Evolutionary conservation across 2,329 filamentous ascomycete species (phyloP).

Genomic region (Incumbomyces delicatus): DNA sequence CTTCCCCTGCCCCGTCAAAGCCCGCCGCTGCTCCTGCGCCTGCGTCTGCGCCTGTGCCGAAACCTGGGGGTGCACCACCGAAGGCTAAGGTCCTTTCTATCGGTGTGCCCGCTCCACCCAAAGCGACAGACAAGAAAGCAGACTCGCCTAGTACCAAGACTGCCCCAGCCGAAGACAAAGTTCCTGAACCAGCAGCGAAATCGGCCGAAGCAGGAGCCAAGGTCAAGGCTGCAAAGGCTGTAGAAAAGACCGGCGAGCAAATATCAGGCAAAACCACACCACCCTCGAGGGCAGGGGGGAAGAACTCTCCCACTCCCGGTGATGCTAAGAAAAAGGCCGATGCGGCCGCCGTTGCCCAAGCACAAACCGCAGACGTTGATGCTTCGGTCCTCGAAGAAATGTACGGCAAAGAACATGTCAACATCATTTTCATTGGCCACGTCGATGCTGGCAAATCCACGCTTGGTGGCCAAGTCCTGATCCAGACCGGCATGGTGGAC

Average conservation of each 20-base stretch:
- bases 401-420: constrained; percentile 79
- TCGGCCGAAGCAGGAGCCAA: constrained; percentile 60
- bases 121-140: constrained; percentile 29
- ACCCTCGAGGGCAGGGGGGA: constrained; percentile 71
- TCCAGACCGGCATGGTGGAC: constrained; percentile 96
- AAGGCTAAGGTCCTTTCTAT: constrained; percentile 66
- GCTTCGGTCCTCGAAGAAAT: constrained; percentile 84
- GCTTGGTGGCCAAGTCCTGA: constrained; percentile 84
- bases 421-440: constrained; percentile 96
- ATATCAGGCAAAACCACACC: constrained; percentile 61
- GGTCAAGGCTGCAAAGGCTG: constrained; percentile 75
- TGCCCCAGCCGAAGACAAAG: constrained; percentile 35
- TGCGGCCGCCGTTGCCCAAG: constrained; percentile 73
- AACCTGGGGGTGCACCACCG: constrained; percentile 27
- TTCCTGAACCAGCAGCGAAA: constrained; percentile 37
- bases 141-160: constrained; percentile 44
- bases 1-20: constrained; percentile 39
- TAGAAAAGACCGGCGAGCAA: constrained; percentile 77
- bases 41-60: constrained; percentile 27
- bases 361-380: constrained; percentile 70
- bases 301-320: constrained; percentile 62
- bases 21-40: constrained; percentile 30
- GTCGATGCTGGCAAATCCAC: constrained; percentile 98
- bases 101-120: constrained; percentile 39
- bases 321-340: constrained; percentile 57